Conservation (phyloP, 306 rosid species). For the Mucuna pruriens region DNA sequence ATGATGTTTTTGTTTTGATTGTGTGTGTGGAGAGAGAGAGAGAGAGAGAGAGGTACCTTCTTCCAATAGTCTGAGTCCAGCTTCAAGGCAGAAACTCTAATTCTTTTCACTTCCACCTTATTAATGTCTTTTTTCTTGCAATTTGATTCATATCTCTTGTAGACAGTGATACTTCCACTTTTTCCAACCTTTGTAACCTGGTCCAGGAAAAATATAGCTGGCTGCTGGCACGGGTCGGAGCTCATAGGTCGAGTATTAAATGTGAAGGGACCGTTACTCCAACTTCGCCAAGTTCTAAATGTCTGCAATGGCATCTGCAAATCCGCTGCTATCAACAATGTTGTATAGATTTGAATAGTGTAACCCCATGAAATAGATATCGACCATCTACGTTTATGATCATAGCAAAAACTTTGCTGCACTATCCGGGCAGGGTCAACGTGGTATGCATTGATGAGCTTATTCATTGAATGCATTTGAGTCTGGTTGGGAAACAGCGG, state of each 20-base stretch:
- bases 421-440: slow-evolving; percentile 71
- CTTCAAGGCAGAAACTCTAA: slow-evolving; percentile 70
- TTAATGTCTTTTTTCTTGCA: slow-evolving; percentile 44
- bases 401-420: slow-evolving; percentile 80
- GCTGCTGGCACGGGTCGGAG: slow-evolving; percentile 68
- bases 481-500: slow-evolving; percentile 68
- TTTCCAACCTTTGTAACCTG: slow-evolving; percentile 43
- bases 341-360: slow-evolving; percentile 70
- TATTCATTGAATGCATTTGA: slow-evolving; percentile 50
- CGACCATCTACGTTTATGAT: slow-evolving; percentile 65
- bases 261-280: slow-evolving; percentile 76
- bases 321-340: slow-evolving; percentile 56
- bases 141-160: slow-evolving; percentile 44
- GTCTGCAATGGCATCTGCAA: slow-evolving; percentile 75
- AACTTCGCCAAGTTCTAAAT: slow-evolving; percentile 84
- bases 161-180: slow-evolving; percentile 62
- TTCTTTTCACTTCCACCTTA: slow-evolving; percentile 44
- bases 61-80: slow-evolving; percentile 68
- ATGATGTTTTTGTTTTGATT: background rate
- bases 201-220: slow-evolving; percentile 61
- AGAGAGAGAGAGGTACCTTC: slow-evolving; percentile 47
- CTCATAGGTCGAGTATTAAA: slow-evolving; percentile 81
- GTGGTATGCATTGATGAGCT: slow-evolving; percentile 63
- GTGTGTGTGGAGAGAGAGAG: background rate
- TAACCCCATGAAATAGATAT: slow-evolving; percentile 92